A percentile compares a stretch with the other conserved stretches of the same genome.
Conservation (phyloP, 441 rosid species). For the Cnidoscolus chayamansa region DNA sequence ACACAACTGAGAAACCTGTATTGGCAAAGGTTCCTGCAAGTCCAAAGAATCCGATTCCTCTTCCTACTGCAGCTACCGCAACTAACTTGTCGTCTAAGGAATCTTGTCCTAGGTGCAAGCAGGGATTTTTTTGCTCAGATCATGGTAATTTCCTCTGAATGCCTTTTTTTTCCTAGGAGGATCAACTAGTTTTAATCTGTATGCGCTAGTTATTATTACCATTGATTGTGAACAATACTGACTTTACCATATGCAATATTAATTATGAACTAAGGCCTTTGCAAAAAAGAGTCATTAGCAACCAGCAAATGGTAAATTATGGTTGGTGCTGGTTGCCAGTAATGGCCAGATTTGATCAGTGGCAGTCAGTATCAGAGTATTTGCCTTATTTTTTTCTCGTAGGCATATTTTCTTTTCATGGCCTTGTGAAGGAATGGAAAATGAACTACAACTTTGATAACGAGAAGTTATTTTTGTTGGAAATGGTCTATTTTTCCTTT, state of each 20-base stretch:
- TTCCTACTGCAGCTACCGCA: constrained; percentile 34
- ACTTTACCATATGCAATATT: background rate
- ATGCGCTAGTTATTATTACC: background rate
- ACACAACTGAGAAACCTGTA: constrained; percentile 86
- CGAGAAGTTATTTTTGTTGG: no score
- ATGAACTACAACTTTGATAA: no score
- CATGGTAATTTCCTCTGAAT: constrained; percentile 51
- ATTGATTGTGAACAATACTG: constrained; percentile 3
- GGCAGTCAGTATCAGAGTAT: no score
- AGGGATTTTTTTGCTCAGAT: constrained; percentile 96
- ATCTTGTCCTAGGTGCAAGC: constrained; percentile 77
- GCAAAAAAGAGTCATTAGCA: background rate
- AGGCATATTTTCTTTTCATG: no score
- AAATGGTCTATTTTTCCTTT: no score
- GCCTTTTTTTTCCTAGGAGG: background rate
- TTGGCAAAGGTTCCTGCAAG: constrained; percentile 38
- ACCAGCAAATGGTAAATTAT: background rate
- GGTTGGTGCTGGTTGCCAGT: no score
- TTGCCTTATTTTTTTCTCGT: no score
- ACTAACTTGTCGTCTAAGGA: constrained; percentile 48
- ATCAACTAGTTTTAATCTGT: no score
- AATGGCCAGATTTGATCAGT: no score
- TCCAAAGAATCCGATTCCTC: constrained; percentile 36
- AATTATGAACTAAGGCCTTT: background rate
- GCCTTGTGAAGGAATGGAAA: no score